Percentiles rank a stretch among this genome's conserved stretches.
These are phyloP conservation scores for Passalora sequoiae DNA, from an alignment of 2,329 filamentous ascomycete genomes.

Conservation along the genomic window DNA sequence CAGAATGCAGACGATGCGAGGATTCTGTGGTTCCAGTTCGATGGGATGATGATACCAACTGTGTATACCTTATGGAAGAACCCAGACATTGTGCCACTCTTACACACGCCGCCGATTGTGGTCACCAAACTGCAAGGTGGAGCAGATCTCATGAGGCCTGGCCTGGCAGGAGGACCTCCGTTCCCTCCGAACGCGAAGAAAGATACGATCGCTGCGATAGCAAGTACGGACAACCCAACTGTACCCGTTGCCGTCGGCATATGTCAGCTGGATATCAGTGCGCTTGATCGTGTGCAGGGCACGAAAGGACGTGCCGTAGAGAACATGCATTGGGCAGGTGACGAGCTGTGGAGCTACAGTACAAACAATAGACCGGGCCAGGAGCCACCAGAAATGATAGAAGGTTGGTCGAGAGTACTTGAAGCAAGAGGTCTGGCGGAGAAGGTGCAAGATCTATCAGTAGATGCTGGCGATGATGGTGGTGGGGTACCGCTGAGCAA, in stretches of 20 bases:
- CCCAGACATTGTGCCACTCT: slow-evolving; percentile 54
- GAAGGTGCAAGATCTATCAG: slow-evolving; percentile 40
- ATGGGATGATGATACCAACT: slow-evolving; percentile 50
- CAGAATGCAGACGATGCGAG: slow-evolving; percentile 54
- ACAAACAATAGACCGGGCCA: slow-evolving; percentile 49
- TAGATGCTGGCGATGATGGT: slow-evolving; percentile 40
- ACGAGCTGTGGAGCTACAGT: slow-evolving; percentile 64
- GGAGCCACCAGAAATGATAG: slow-evolving; percentile 49
- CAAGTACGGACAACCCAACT: slow-evolving; percentile 53
- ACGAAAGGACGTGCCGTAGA: slow-evolving; percentile 60
- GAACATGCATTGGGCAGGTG: slow-evolving; percentile 62
- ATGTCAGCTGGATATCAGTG: slow-evolving; percentile 59
- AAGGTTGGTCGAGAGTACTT: slow-evolving; percentile 45
- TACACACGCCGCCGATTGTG: slow-evolving; percentile 59
- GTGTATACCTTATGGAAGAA: slow-evolving; percentile 66
- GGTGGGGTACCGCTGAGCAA: slow-evolving; percentile 43
- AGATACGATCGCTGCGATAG: slow-evolving; percentile 59
- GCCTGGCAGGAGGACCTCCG: slow-evolving; percentile 58
- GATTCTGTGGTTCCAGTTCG: slow-evolving; percentile 60
- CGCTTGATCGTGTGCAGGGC: slow-evolving; percentile 52
- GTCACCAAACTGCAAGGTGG: slow-evolving; percentile 60
- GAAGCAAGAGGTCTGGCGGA: slow-evolving; percentile 36
- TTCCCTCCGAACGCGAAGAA: slow-evolving; percentile 57
- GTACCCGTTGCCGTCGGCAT: slow-evolving; percentile 60
- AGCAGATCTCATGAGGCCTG: slow-evolving; percentile 65